Evolutionary conservation across 164 flowering plant genomes (phyloP).

Genomic region (Magnolia officinalis): DNA sequence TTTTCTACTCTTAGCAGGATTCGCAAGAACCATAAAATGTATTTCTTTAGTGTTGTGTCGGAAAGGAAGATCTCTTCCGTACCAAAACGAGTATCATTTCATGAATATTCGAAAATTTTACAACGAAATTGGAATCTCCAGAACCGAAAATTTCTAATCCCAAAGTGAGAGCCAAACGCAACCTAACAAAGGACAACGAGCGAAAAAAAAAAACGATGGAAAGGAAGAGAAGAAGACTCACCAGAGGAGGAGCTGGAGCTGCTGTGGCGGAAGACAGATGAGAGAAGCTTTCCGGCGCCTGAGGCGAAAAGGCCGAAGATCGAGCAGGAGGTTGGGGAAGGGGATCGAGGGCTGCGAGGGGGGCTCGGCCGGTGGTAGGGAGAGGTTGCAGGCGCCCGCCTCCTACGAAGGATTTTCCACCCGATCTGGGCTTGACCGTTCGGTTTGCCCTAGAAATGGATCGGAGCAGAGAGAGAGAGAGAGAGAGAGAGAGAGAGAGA

Average conservation of each 20-base stretch:
- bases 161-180: neutral
- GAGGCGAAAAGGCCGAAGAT: constrained; percentile 18
- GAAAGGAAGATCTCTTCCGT: too few relatives aligned
- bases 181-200: neutral
- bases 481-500: constrained; percentile 8
- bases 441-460: constrained; percentile 5
- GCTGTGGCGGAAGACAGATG: constrained; percentile 35
- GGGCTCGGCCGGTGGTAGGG: constrained; percentile 45
- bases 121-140: neutral
- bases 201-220: neutral
- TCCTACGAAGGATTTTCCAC: constrained; percentile 46
- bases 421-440: constrained; percentile 28
- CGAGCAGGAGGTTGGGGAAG: constrained; percentile 32
- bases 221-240: neutral
- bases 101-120: too few relatives aligned
- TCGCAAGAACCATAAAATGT: too few relatives aligned
- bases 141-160: neutral
- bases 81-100: too few relatives aligned
- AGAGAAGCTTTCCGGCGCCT: constrained; percentile 51
- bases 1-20: too few relatives aligned
- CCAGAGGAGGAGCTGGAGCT: constrained; percentile 23
- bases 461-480: too few relatives aligned
- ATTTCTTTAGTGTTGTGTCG: too few relatives aligned
- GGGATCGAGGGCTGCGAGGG: constrained; percentile 17
- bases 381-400: constrained; percentile 26